phyloP scores from a whole-genome alignment of 1,284 basidiomycete genomes.

The Ustilago curta region DNA sequence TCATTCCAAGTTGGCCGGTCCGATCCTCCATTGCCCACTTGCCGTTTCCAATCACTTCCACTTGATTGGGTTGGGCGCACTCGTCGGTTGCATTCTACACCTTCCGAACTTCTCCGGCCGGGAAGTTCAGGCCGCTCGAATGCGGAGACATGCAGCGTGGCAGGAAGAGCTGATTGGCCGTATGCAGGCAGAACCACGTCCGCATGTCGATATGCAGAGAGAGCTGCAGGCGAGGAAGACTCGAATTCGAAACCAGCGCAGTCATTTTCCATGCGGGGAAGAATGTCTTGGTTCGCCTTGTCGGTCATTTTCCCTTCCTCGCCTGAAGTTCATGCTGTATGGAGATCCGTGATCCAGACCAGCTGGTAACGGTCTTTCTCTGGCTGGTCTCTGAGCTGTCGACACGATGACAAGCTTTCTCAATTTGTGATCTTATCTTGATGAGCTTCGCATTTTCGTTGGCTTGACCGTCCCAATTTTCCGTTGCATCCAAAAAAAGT shows the following conservation, averaged over 20 bases:
- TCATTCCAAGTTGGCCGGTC: slow-evolving; percentile 14
- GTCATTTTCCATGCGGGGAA: background rate
- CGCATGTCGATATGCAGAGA: slow-evolving; percentile 12
- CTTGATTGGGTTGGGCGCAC: slow-evolving; percentile 9
- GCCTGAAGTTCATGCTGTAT: background rate
- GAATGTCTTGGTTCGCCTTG: background rate
- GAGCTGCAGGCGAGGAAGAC: background rate
- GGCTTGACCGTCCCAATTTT: slow-evolving; percentile 6
- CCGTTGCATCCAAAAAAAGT: background rate
- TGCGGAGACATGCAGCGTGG: slow-evolving; percentile 12
- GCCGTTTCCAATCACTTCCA: slow-evolving; percentile 1
- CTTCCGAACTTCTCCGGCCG: slow-evolving; percentile 32
- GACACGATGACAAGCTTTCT: background rate
- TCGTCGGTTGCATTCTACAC: background rate
- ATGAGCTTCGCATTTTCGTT: background rate
- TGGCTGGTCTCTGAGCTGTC: background rate
- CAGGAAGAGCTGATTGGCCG: slow-evolving; percentile 19
- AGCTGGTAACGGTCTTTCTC: too few species aligned
- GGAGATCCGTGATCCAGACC: too few species aligned
- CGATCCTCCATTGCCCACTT: slow-evolving; percentile 1
- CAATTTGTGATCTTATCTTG: background rate
- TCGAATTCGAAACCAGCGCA: background rate
- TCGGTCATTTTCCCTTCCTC: background rate
- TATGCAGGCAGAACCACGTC: background rate
- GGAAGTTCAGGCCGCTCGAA: slow-evolving; percentile 7